These are phyloP conservation scores for Aspergillus olivimuriae DNA, from an alignment of 495 filamentous ascomycete species.

Conservation along the genomic window DNA sequence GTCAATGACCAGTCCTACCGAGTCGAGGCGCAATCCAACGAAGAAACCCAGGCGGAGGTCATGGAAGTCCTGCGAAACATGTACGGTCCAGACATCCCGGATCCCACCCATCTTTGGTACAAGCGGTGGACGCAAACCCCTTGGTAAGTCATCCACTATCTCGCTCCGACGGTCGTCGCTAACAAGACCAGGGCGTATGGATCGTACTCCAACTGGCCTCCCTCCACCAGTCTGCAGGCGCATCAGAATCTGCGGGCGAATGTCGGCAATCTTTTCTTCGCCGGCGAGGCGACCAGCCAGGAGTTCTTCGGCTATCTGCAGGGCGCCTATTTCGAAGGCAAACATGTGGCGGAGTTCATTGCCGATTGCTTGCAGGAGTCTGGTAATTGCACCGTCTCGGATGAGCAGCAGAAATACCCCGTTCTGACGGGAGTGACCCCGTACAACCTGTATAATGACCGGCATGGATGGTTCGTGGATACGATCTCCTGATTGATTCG, in stretches of 20 bases:
- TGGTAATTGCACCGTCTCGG: too few species aligned
- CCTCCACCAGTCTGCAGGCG: conserved; percentile 56
- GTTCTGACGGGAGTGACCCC: too few species aligned
- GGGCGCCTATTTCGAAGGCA: conserved; percentile 58
- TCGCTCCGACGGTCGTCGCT: too few species aligned
- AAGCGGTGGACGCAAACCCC: conserved; percentile 74
- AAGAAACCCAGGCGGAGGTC: conserved; percentile 52
- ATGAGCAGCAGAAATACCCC: too few species aligned
- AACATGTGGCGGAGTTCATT: too few species aligned
- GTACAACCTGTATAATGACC: too few species aligned
- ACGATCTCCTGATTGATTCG: too few species aligned
- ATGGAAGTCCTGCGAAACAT: conserved; percentile 58
- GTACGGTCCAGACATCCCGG: conserved; percentile 56
- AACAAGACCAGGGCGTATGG: conserved; percentile 60
- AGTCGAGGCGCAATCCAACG: conserved; percentile 58
- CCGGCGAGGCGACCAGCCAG: conserved; percentile 64
- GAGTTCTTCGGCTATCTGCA: conserved; percentile 71
- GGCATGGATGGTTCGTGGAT: too few species aligned
- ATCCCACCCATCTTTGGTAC: conserved; percentile 63
- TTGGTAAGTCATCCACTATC: too few species aligned
- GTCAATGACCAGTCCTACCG: conserved; percentile 53
- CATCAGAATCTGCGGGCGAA: conserved; percentile 73
- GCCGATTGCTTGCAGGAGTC: too few species aligned
- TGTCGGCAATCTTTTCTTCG: conserved; percentile 59
- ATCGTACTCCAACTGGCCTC: conserved; percentile 70